Evolutionary conservation across 768 basidiomycete genomes (phyloP), one percentile per base, ranked within the genome.

Genomic region (Mycena sanguinolenta): DNA sequence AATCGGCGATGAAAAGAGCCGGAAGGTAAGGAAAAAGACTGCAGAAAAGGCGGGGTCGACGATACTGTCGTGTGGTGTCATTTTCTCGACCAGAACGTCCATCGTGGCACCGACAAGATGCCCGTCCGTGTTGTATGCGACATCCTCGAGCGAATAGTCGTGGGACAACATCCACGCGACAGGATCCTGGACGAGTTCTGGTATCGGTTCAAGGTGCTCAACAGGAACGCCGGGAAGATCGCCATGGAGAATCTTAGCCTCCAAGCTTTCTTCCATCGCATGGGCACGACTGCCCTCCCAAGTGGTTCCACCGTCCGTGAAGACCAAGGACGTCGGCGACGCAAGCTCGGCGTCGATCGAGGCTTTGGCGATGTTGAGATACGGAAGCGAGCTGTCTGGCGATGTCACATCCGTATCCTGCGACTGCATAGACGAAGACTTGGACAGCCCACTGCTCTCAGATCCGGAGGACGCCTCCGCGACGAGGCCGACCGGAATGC

Each of bases 11-110:
- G 93, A 90, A 82, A 98, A 98, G 64, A 98, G 82, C 34, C 97
- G 90, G 86, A 99, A 99, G 0, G 97, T 98, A 75, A 97, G 85
- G 86, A 97, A 97, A 84, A 99, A 99, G 34, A 96, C 92, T 6
- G 92, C 89, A 17, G 92, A 88, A 79, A 98, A 97, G 0, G 91
- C 89, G 21, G 93, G 85, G 76, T 98, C 97, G 63, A 96, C 95
- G 52, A 96, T 88, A 67, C 91, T 91, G 77, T 96, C 95, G 77
- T 98, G 95, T 6, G 97, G 96, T 23, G 97, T 97, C 92, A 99
- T 93, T 82, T 95, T 96, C 82, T 97, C 96, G n/a, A 99, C 92
- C 50, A 99, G 84, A 1, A 92, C 96, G 21, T 87, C 87, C 70
- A 99, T 84, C 5, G 95, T 96, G 2, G 96, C 98, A 27, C 96